Percentiles rank a stretch among this genome's conserved stretches.
These are phyloP conservation scores for Candida sojae DNA, from an alignment of 1,139 yeast genomes.

Conservation along the genomic window DNA sequence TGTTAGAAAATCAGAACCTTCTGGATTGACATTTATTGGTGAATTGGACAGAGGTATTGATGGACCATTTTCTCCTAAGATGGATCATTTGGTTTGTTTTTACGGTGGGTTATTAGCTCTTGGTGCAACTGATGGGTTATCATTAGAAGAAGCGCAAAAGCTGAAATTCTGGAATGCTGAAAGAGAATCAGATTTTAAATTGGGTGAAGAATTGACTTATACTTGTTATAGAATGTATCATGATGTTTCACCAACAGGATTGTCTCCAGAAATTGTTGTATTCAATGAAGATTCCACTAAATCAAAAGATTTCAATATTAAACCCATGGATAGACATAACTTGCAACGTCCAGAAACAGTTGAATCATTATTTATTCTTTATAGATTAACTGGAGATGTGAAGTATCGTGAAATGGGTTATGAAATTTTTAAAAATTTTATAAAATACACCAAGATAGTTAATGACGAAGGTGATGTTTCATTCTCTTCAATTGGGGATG, in stretches of 20 bases:
- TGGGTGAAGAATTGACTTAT: conserved; percentile 76
- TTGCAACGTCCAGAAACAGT: conserved; percentile 94
- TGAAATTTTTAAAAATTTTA: conserved; percentile 76
- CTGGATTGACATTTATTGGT: conserved; percentile 68
- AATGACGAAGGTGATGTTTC: conserved; percentile 56
- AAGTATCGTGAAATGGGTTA: conserved; percentile 91
- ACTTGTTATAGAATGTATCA: conserved; percentile 85
- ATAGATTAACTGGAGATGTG: conserved; percentile 77
- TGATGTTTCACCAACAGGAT: conserved; percentile 65
- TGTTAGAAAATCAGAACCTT: conserved; percentile 62
- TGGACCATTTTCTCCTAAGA: conserved; percentile 65
- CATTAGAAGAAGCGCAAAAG: conserved; percentile 44
- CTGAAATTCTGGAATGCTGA: conserved; percentile 37
- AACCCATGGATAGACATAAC: conserved; percentile 75
- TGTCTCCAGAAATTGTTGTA: conserved; percentile 86
- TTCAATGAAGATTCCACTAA: conserved; percentile 52
- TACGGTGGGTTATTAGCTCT: conserved; percentile 88
- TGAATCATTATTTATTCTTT: conserved; percentile 80
- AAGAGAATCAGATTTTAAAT: conserved; percentile 53
- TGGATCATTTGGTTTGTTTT: conserved; percentile 95
- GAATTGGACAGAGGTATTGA: conserved; percentile 72
- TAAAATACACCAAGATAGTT: conserved; percentile 55
- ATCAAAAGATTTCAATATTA: conserved; percentile 61
- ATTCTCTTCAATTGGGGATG: conserved; percentile 70
- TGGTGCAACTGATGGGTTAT: conserved; percentile 78